A percentile compares a stretch with the other conserved stretches of the same genome.
These are phyloP conservation scores for Gliomastix tumulicola DNA, from an alignment of 2,329 filamentous ascomycete genomes.

Conservation along the genomic window DNA sequence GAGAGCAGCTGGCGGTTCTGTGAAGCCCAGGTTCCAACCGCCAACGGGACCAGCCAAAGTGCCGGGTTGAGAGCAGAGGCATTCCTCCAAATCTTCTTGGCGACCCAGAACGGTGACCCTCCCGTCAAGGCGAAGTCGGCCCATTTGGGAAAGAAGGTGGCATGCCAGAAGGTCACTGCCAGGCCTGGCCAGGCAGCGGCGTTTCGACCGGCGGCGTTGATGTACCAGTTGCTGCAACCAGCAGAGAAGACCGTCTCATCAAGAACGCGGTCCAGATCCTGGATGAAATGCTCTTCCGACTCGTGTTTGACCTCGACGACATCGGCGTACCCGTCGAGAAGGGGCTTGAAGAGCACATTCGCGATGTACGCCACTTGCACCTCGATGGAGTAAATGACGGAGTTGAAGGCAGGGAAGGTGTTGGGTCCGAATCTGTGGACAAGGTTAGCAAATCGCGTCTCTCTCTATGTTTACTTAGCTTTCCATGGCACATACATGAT, in stretches of 20 bases:
- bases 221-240: conserved; percentile 34
- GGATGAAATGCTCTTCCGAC: not conserved
- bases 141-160: not conserved
- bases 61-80: too few species aligned
- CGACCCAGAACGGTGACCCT: conserved; percentile 25
- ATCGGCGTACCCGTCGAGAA: not conserved
- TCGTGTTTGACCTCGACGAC: not conserved
- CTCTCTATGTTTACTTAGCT: too few species aligned
- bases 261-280: conserved; percentile 15
- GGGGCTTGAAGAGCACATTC: conserved; percentile 17
- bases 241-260: conserved; percentile 23
- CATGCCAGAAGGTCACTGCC: not conserved
- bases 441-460: too few species aligned
- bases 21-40: too few species aligned
- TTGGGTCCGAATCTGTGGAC: too few species aligned
- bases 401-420: conserved; percentile 15
- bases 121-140: conserved; percentile 61
- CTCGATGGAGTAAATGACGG: conserved; percentile 24
- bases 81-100: too few species aligned
- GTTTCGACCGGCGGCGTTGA: conserved; percentile 26
- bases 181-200: not conserved
- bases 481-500: conserved; percentile 16
- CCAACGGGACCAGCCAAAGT: too few species aligned
- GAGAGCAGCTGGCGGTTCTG: too few species aligned
- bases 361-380: conserved; percentile 19